phyloP scores from a whole-genome alignment of 2,329 filamentous ascomycete genomes.

The Penicillium sp. region DNA sequence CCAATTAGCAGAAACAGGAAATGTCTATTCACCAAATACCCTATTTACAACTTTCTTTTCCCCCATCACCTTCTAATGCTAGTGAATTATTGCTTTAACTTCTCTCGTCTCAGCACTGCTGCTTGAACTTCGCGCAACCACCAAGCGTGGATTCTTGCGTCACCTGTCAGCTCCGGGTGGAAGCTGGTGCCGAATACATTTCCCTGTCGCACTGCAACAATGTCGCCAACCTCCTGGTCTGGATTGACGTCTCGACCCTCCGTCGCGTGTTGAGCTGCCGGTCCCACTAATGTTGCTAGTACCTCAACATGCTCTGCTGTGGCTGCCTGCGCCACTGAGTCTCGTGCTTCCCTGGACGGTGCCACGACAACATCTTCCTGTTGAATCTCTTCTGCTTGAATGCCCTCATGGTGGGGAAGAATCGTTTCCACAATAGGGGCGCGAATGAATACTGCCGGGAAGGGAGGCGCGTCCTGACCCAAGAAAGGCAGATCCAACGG shows the following conservation, averaged over 20 bases:
- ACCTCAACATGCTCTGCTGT: slow-evolving; percentile 55
- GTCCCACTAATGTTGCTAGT: slow-evolving; percentile 55
- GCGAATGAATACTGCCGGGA: slow-evolving; percentile 86
- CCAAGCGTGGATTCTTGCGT: slow-evolving; percentile 87
- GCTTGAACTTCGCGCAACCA: slow-evolving; percentile 73
- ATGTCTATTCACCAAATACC: slow-evolving; percentile 29
- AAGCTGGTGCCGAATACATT: slow-evolving; percentile 96
- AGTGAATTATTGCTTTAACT: slow-evolving; percentile 16
- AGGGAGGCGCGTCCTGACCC: slow-evolving; percentile 46
- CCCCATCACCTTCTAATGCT: slow-evolving; percentile 9
- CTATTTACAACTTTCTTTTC: slow-evolving; percentile 22
- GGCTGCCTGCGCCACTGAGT: slow-evolving; percentile 43
- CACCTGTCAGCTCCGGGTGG: slow-evolving; percentile 87
- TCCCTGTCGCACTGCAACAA: slow-evolving; percentile 83
- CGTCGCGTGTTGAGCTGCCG: slow-evolving; percentile 48
- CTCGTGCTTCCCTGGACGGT: slow-evolving; percentile 50
- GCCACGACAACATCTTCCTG: slow-evolving; percentile 55
- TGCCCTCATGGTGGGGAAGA: slow-evolving; percentile 51
- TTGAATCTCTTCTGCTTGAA: slow-evolving; percentile 50
- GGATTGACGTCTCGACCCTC: slow-evolving; percentile 38
- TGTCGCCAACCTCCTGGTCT: slow-evolving; percentile 58
- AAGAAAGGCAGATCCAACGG: slow-evolving; percentile 72
- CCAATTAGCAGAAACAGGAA: slow-evolving; percentile 26
- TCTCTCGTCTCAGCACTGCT: slow-evolving; percentile 31
- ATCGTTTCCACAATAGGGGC: slow-evolving; percentile 89